Base-by-base conservation (phyloP, 116 monocot genomes). In the Trichopus zeylanicus region DNA sequence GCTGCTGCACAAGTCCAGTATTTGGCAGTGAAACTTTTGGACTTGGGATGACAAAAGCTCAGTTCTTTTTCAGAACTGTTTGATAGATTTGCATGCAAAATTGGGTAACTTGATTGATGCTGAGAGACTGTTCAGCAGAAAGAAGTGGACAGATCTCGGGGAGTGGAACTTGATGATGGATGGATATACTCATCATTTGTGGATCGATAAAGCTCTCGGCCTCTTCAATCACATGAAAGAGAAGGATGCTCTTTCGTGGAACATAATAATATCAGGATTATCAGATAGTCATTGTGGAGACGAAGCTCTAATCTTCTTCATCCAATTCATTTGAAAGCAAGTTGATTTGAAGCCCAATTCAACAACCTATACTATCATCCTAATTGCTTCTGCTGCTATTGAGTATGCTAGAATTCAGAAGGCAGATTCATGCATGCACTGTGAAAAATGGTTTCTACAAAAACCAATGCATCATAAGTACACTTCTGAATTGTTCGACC, bases 101-200 rank as follows among this genome's bases (percentile, higher is more conserved):
- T 9, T 77, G 38, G 76, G 77, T 2, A 2, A 46, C 7, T 61
- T 82, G 67, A 33, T n/a, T 1, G 77, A 73, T 48, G 76, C 82
- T 5, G 63, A 82, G 51, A 11, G 32, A 46, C 13, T 77, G 12
- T 82, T 65, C 21, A 22, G 13, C 12, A 55, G 63, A 27, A 77
- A 70, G 73, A 62, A 54, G 26, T 31, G 24, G 24, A 77, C 66
- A 63, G 82, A 82, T 70, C 33, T 77, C 24, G 48, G 62, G 3
- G 61, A 77, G 23, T 57, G 73, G 69, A 77, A 77, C 29, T 59
- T 67, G 23, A 77, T 82, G 63, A 70, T 82, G 73, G 70, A 77
- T 63, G 76, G 52, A 0, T 82, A 70, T 24, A 31, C 62, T 5
- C 62, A 61, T 51, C 73, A 73, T 23, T 32, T 69, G 72, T 34